Conservation (phyloP, 805 yeast species). For the Saccharomycopsis capsularis region DNA sequence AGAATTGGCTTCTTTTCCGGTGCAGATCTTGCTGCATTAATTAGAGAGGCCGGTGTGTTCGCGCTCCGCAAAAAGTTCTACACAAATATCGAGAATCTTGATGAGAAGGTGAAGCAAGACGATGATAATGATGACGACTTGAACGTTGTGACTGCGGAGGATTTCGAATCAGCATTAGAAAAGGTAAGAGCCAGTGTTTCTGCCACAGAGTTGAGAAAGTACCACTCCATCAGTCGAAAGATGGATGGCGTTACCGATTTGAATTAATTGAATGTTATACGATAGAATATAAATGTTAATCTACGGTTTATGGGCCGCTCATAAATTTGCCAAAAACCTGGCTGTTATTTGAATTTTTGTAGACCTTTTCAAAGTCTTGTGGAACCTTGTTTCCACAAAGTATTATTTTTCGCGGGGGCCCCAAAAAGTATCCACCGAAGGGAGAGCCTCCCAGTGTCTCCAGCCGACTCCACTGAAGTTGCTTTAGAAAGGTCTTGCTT, state of each 20-base stretch:
- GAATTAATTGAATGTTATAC: background rate
- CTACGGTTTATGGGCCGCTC: no score
- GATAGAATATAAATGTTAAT: no score
- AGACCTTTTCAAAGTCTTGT: no score
- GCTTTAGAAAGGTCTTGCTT: no score
- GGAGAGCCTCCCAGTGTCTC: no score
- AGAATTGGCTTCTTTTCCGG: constrained; percentile 89
- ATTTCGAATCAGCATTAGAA: constrained; percentile 64
- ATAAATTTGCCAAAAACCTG: no score
- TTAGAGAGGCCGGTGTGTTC: constrained; percentile 87
- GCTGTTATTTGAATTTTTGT: no score
- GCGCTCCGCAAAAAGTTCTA: constrained; percentile 76
- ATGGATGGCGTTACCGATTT: constrained; percentile 31
- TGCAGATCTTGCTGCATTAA: constrained; percentile 89
- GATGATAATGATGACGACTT: constrained; percentile 32
- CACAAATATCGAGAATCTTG: constrained; percentile 39
- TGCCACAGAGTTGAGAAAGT: constrained; percentile 72
- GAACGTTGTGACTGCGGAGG: constrained; percentile 53
- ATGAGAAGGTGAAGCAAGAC: constrained; percentile 39
- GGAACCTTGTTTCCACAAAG: no score
- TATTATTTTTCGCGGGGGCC: no score
- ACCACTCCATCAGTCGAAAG: constrained; percentile 63
- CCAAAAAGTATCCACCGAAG: no score
- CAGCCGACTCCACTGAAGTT: no score
- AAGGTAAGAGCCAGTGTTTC: constrained; percentile 86